Evolutionary conservation across 345 rosid genomes (phyloP), one percentile per base, ranked within the genome.

Genomic region (Dovyalis caffra): DNA sequence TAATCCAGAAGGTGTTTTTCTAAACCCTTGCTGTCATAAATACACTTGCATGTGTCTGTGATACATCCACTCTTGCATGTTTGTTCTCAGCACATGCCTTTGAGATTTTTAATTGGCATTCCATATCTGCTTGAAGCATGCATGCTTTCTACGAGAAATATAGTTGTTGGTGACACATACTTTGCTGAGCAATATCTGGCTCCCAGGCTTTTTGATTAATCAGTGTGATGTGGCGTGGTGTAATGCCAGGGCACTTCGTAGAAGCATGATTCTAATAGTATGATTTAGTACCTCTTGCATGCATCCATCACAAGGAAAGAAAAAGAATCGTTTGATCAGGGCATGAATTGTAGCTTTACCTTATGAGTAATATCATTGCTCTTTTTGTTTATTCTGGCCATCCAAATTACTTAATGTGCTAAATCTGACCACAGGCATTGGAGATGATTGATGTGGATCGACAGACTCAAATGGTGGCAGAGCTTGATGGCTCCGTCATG

Each of bases 401-500:
- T 68, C 43, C 1, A 68, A 64, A 66, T 29, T 51, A 57, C 79
- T 73, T 68, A 56, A 37, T 85, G 45, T 69, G 76, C 18, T 61
- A 73, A 56, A 70, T 72, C 53, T 74, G 74, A 76, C 68, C 33
- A 32, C 88, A 93, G 98, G 99, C 97, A 20, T 81, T 95, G 83
- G 98, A 95, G 85, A 94, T 91, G 87, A 87, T 93, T 77, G 91
- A 78, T 81, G 81, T 87, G 76, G 91, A 89, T 77, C 93, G 87
- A 76, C 96, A 88, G 84, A 85, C 85, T 58, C 73, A 77, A 80
- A 87, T 95, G 88, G 97, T 91, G 77, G 78, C 83, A 75, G 98
- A 95, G 88, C 97, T 95, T 83, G 90, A 88, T 82, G 98, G 96
- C 71, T 89, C 89, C 14, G 80, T 95, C 71, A 85, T 90, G 90